Evolutionary conservation across 106 monocot species (phyloP), one percentile per base, ranked within the genome.

Genomic region (Hemerocallis citrina): DNA sequence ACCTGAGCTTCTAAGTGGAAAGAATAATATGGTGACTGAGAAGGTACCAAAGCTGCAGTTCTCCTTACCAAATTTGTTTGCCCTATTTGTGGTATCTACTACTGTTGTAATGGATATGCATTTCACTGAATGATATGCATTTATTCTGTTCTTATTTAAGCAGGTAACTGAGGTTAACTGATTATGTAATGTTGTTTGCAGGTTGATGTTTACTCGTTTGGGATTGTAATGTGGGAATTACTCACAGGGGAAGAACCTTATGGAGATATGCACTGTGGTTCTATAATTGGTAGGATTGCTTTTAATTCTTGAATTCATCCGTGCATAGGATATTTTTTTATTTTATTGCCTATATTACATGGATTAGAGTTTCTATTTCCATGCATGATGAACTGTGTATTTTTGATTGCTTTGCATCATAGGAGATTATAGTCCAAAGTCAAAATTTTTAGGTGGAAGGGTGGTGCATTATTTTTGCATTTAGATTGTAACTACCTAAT

Each of bases 121-220:
- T n/a, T n/a, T n/a, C n/a, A n/a, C n/a, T n/a, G n/a, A n/a, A n/a
- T n/a, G n/a, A n/a, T n/a, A n/a, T n/a, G n/a, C 0, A 27, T 47
- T 19, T 58, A 33, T 58, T 59, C 27, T 4, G n/a, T 57, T 40
- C 5, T 59, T n/a, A n/a, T n/a, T n/a, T n/a, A n/a, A 8, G 7
- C 49, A 19, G 0, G 6, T 49, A n/a, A n/a, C 22, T 8, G 6
- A 49, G 23, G 16, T 15, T n/a, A 16, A 38, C 37, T 10, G n/a
- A n/a, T n/a, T 40, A 23, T 11, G 8, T 38, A 34, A 15, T n/a
- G 7, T 31, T n/a, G 28, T 61, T 5, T 75, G 68, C 62, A 96
- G 95, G 72, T 96, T 69, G 95, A 96, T 70, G 95, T 96, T 57
- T 96, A 96, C 66, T 96, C 96, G 30, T 96, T 91, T 69, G 96